Evolutionary conservation across 202 grass and related monocot species (phyloP), one percentile per base, ranked within the genome.

Genomic region (Musa balbisiana): DNA sequence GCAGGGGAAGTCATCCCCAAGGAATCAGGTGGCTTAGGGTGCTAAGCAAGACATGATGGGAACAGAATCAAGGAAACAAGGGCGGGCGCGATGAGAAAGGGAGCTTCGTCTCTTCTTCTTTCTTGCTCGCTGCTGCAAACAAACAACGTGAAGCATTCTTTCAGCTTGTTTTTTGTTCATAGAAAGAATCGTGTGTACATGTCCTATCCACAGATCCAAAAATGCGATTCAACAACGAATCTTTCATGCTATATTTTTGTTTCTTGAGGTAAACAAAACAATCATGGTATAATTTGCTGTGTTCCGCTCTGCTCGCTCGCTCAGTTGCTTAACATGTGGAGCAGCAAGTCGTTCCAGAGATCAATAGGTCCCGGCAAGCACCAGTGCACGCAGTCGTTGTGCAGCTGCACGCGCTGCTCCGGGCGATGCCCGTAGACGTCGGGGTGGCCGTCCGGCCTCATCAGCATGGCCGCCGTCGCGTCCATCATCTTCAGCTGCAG

Each of bases 321-420:
- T 16, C 64, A 1, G 16, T 9, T 17, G 19, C 22, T 73, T 53
- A 73, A 11, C 72, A 56, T 56, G 1, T 73, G 23, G 16, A 73
- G 24, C 72, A 55, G 21, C n/a, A 73, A 11, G 43, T 73, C 53
- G 22, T 58, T 73, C 72, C 72, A 73, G 13, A 56, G 6, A 27
- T 73, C 72, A 2, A 73, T 50, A 12, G 72, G 72, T 23, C 72
- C 72, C 13, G 72, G 72, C 52, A 73, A 56, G 53, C 72, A 73
- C 72, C 72, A 73, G 52, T 73, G 72, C 24, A 73, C 72, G 52
- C 72, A 73, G 72, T 73, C 72, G 51, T 73, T 50, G 17, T 19
- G 12, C 23, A 73, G 3, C 51, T 25, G 22, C 51, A 73, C 52
- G 11, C 24, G 21, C 72, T 73, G 11, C 52, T 58, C 72, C 3